Evolutionary conservation across 148 eudicot species (phyloP).

Genomic region (Silene conica): DNA sequence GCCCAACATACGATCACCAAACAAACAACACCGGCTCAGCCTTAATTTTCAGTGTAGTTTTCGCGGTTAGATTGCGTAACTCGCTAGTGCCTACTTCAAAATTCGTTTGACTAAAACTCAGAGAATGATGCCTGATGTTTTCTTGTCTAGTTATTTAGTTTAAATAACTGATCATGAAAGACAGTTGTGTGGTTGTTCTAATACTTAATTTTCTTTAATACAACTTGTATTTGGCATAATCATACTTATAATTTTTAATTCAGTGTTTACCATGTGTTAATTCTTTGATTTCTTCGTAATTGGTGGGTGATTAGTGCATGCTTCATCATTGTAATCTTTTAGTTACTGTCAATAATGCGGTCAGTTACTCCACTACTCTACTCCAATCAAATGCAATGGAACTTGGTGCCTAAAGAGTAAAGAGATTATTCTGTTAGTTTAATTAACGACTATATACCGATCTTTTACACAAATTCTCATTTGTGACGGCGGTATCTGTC

Average conservation of each 20-base stretch:
- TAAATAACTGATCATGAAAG: slow-evolving; percentile 10
- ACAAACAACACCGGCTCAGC: too few relatives aligned
- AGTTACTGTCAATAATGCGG: slow-evolving; percentile 13
- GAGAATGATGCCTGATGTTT: too few relatives aligned
- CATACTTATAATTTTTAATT: neutral
- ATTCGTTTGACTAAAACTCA: too few relatives aligned
- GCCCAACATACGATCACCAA: too few relatives aligned
- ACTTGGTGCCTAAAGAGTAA: neutral
- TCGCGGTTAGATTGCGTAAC: too few relatives aligned
- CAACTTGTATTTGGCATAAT: neutral
- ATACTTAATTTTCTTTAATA: neutral
- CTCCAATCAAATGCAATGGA: neutral
- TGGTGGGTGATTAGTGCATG: slow-evolving; percentile 14
- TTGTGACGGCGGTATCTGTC: too few relatives aligned
- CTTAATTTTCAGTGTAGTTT: too few relatives aligned
- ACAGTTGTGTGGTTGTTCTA: neutral
- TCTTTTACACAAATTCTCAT: too few relatives aligned
- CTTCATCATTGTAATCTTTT: slow-evolving; percentile 13
- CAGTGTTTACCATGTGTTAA: slow-evolving; percentile 10
- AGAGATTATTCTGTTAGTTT: neutral
- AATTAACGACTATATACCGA: too few relatives aligned
- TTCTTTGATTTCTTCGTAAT: neutral
- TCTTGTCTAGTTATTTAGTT: too few relatives aligned
- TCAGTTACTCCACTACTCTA: neutral
- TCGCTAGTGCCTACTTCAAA: too few relatives aligned